phyloP scores from a whole-genome alignment of 2,329 filamentous ascomycete genomes.

The Intubia oerlemansii region DNA sequence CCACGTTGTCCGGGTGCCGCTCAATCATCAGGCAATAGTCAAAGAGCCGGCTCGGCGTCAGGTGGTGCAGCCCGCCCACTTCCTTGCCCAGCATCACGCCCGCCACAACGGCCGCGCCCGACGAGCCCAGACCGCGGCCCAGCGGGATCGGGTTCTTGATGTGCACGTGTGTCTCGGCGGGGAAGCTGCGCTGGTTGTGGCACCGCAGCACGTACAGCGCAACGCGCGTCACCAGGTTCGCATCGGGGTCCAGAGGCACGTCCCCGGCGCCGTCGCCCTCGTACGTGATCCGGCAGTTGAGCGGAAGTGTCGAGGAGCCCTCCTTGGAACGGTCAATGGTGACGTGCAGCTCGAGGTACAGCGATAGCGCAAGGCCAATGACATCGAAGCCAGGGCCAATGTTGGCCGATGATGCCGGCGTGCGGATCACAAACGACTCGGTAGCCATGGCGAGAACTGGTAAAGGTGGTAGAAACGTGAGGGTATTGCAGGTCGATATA shows the following conservation, averaged over 20 bases:
- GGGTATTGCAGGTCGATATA: no score
- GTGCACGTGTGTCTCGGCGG: slow-evolving; percentile 71
- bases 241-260: slow-evolving; percentile 65
- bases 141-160: slow-evolving; percentile 91
- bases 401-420: slow-evolving; percentile 90
- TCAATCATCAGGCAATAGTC: slow-evolving; percentile 98
- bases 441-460: no score
- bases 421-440: slow-evolving; percentile 53
- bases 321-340: slow-evolving; percentile 41
- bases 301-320: slow-evolving; percentile 31
- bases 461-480: no score
- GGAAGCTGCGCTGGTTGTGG: slow-evolving; percentile 70
- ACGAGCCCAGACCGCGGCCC: slow-evolving; percentile 82
- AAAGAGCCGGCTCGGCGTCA: slow-evolving; percentile 65
- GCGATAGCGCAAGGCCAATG: slow-evolving; percentile 80
- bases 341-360: slow-evolving; percentile 80
- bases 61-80: slow-evolving; percentile 51
- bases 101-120: slow-evolving; percentile 83
- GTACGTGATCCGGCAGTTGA: slow-evolving; percentile 83
- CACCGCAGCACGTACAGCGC: slow-evolving; percentile 89
- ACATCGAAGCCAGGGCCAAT: slow-evolving; percentile 97
- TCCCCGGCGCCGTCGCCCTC: slow-evolving; percentile 55
- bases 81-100: slow-evolving; percentile 87
- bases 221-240: slow-evolving; percentile 83
- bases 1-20: slow-evolving; percentile 84